Evolutionary conservation across 2,329 filamentous ascomycete species (phyloP), one percentile per base, ranked within the genome.

Genomic region (Colletotrichum sp.): DNA sequence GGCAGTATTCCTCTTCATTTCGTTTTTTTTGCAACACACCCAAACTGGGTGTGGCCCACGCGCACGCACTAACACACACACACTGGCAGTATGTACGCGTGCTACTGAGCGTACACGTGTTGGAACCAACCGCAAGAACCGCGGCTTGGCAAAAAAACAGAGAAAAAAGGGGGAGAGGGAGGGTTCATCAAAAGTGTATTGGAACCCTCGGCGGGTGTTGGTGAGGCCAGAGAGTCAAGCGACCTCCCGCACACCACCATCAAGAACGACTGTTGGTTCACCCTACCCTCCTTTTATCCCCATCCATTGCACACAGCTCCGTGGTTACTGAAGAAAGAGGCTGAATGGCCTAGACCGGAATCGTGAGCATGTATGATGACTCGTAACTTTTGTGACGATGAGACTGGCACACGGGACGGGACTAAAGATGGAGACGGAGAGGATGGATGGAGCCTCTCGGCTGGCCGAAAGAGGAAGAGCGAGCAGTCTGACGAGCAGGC

Each of bases 1-100:
- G 69, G 70, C 73, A 65, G 67, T 73, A 69, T 70, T 76, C 65
- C 66, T 38, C 65, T 24, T 62, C 32, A 64, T 56, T 68, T 15
- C 55, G 58, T 34, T 60, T 64, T 60, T 64, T 55, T 60, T n/a
- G 16, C 15, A 58, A 32, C 36, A 48, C 24, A 26, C 26, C 13
- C 38, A 32, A 36, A 18, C 21, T 26, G 28, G 55, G 61, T 62
- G 73, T 72, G 73, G 36, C 69, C 66, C 69, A 66, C 66, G 62
- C 24, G 32, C 52, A 68, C 52, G 10, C 48, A 15, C 32, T 43
- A 43, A n/a, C 18, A 43, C 38, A 43, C 38, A 43, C 38, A 43
- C 38, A n/a, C 38, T 43, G 16, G 12, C 48, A 32, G 56, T 58
- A 61, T 52, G 36, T 73, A 16, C 64, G 67, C 67, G 60, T 43